These are phyloP conservation scores for Oxyria digyna DNA, from an alignment of 148 eudicot genomes.

Conservation along the genomic window DNA sequence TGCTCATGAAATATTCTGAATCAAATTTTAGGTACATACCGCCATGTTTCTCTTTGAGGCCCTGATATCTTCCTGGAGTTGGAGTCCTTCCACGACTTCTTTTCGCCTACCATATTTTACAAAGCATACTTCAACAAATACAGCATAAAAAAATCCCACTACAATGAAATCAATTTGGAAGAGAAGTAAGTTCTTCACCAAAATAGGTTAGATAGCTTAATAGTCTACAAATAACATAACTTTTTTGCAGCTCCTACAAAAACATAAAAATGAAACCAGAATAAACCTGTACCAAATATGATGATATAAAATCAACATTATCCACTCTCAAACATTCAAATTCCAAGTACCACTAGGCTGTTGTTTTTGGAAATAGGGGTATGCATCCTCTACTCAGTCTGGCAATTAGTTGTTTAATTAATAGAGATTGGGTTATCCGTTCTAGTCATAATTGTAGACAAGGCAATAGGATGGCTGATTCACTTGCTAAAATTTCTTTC, in stretches of 20 bases:
- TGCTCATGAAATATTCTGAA: not conserved
- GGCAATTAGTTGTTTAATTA: too few relatives aligned
- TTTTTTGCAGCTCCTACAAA: not conserved
- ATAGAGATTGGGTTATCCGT: too few relatives aligned
- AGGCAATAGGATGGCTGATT: too few relatives aligned
- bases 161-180: not conserved
- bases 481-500: too few relatives aligned
- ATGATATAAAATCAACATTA: not conserved
- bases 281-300: not conserved
- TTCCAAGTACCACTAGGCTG: not conserved
- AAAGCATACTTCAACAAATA: not conserved
- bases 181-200: not conserved
- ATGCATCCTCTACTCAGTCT: too few relatives aligned
- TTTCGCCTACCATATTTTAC: conserved; percentile 39
- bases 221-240: not conserved
- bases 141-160: conserved; percentile 11
- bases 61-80: conserved; percentile 68
- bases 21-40: conserved; percentile 15
- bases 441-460: too few relatives aligned
- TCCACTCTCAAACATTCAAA: not conserved
- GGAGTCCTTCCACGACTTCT: conserved; percentile 70
- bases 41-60: conserved; percentile 31
- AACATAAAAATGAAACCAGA: not conserved
- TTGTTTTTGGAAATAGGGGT: too few relatives aligned
- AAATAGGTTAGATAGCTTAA: not conserved